phyloP scores from a whole-genome alignment of 768 basidiomycete species.

The Tylopilus balloui region DNA sequence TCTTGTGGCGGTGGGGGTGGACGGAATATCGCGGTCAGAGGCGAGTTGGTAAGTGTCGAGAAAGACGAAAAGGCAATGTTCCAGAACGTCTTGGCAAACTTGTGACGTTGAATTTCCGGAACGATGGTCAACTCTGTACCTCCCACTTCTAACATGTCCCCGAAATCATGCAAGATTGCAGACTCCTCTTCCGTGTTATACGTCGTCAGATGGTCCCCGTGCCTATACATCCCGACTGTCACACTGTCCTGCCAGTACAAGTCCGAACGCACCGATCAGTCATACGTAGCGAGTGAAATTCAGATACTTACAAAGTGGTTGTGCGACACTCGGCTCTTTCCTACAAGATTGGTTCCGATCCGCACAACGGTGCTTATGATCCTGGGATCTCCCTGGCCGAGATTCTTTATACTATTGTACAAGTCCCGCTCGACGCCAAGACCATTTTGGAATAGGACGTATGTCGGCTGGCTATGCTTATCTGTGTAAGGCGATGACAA shows the following conservation, averaged over 20 bases:
- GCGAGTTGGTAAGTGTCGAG: constrained; percentile 46
- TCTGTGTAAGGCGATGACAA: constrained; percentile 46
- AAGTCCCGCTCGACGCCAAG: constrained; percentile 59
- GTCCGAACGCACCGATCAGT: not conserved
- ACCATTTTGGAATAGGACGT: constrained; percentile 68
- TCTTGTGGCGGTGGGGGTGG: constrained; percentile 31
- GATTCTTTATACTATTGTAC: constrained; percentile 44
- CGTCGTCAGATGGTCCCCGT: constrained; percentile 37
- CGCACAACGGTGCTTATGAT: constrained; percentile 55
- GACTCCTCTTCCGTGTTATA: constrained; percentile 41
- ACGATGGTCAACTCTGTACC: constrained; percentile 45
- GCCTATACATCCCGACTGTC: constrained; percentile 52
- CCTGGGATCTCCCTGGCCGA: constrained; percentile 42
- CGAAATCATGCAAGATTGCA: constrained; percentile 42
- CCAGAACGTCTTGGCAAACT: constrained; percentile 64
- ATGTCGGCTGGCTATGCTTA: constrained; percentile 48
- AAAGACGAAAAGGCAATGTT: constrained; percentile 53
- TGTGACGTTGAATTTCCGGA: constrained; percentile 58
- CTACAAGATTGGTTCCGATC: constrained; percentile 48
- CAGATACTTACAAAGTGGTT: constrained; percentile 45
- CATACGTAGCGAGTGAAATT: not conserved
- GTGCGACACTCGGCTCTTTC: constrained; percentile 48
- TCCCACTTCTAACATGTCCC: constrained; percentile 41
- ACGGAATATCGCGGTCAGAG: constrained; percentile 50
- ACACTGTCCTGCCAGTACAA: constrained; percentile 35